phyloP scores from a whole-genome alignment of 2,329 filamentous ascomycete genomes.

The Arachnomyces sp. region DNA sequence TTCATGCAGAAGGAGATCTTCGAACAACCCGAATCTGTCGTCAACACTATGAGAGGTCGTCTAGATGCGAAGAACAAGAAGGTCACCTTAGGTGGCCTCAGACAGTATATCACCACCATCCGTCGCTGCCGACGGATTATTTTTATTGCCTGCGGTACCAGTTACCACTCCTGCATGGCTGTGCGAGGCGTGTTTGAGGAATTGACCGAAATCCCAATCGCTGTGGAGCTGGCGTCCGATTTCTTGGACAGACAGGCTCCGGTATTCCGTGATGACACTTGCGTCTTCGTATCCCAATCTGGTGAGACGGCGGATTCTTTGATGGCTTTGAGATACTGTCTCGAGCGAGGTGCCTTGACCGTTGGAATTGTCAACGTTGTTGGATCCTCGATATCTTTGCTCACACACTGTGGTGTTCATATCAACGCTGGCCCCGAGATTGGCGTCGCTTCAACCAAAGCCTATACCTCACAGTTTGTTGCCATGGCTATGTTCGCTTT shows the following conservation, averaged over 20 bases:
- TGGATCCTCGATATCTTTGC: slow-evolving; percentile 94
- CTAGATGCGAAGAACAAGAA: slow-evolving; percentile 88
- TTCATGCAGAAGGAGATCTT: slow-evolving; percentile 99
- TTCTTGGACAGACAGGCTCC: slow-evolving; percentile 95
- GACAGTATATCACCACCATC: slow-evolving; percentile 94
- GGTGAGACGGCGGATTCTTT: slow-evolving; percentile 97
- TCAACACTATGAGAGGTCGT: slow-evolving; percentile 99
- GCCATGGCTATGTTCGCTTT: slow-evolving; percentile 99
- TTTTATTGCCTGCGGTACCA: slow-evolving; percentile 97
- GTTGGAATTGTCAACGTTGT: slow-evolving; percentile 99
- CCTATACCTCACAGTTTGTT: slow-evolving; percentile 98
- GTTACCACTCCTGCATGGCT: slow-evolving; percentile 98
- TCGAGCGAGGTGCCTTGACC: slow-evolving; percentile 93
- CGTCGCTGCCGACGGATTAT: slow-evolving; percentile 95
- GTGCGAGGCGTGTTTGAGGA: slow-evolving; percentile 97
- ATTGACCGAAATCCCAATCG: slow-evolving; percentile 93
- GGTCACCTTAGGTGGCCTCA: slow-evolving; percentile 89
- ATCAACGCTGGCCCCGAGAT: slow-evolving; percentile 99
- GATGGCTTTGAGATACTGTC: slow-evolving; percentile 93
- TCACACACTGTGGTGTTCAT: slow-evolving; percentile 99
- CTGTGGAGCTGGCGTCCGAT: slow-evolving; percentile 93
- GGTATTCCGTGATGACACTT: slow-evolving; percentile 98
- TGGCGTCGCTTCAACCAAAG: slow-evolving; percentile 97
- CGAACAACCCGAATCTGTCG: slow-evolving; percentile 97
- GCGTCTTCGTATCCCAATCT: slow-evolving; percentile 97